These are phyloP conservation scores for Sugiyamaella smithiae DNA, from an alignment of 805 yeast species.

Conservation along the genomic window DNA sequence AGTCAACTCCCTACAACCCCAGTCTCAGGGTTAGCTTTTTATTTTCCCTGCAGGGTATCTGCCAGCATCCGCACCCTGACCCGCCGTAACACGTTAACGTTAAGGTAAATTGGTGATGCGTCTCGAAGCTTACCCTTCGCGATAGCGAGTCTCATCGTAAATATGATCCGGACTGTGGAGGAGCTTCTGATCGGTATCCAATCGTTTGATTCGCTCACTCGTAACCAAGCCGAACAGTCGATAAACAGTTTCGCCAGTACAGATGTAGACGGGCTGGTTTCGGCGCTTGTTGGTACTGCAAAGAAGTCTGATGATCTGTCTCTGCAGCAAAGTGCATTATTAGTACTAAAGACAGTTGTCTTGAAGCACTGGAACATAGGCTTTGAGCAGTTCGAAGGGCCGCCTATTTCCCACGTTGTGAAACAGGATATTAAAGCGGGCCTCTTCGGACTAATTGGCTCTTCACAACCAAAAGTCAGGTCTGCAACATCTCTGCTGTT, in stretches of 20 bases:
- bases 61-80: too few species aligned
- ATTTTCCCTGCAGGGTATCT: too few species aligned
- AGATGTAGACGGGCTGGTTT: neutral
- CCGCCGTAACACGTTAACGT: too few species aligned
- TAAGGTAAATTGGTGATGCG: too few species aligned
- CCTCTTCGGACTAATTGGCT: conserved; percentile 49
- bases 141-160: neutral
- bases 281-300: neutral
- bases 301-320: neutral
- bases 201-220: conserved; percentile 1
- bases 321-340: conserved; percentile 54
- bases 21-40: too few species aligned
- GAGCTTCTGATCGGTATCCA: conserved; percentile 6
- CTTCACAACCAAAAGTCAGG: conserved; percentile 57
- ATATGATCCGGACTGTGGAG: neutral
- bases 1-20: too few species aligned
- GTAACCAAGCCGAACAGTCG: conserved; percentile 1
- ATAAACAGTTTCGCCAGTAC: neutral
- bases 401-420: conserved; percentile 49
- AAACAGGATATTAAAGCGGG: conserved; percentile 51
- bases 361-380: conserved; percentile 82
- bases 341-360: conserved; percentile 65
- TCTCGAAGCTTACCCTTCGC: conserved; percentile 6
- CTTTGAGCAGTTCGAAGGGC: conserved; percentile 68
- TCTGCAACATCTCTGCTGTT: conserved; percentile 69